Base-by-base conservation (phyloP, 2,329 filamentous ascomycete species). In the Lecanicillium sp. region DNA sequence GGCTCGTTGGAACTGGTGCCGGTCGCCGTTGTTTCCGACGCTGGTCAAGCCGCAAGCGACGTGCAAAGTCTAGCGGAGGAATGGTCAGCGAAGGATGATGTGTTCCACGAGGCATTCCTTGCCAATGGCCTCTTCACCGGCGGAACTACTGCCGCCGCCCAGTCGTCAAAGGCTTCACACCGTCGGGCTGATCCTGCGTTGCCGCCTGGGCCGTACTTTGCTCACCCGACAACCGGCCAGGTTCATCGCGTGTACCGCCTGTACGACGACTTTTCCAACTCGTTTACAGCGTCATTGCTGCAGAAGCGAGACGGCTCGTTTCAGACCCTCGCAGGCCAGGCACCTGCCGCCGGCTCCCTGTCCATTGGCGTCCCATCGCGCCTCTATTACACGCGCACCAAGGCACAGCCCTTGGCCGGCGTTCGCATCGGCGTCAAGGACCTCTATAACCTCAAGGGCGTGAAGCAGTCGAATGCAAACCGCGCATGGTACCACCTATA, bases 341-440 rank as follows among this genome's bases (percentile, higher is more conserved):
- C 53, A 7, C 44, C 49, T 4, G 46, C 48, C 12, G 49, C 52
- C 3, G 46, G 47, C 2, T 48, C 53, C 1, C 37, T 56, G 27
- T 57, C 59, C 17, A 49, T 71, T 22, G 66, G 41, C 49, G 78
- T 82, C 0, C 77, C 77, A 4, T 81, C 76, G 6, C 65, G 78
- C 9, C 59, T 81, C 0, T 80, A 80, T 57, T 77, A 64, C 55
- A 69, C 64, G 3, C 68, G 64, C 33, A 74, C 70, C 1, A 49
- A 55, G 0, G 60, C 66, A n/a, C 69, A 74, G 49, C 77, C 77
- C 1, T 61, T 83, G 0, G 71, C 74, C 5, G 78, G 79, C 14
- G 68, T 79, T 4, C 67, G 79, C 14, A 53, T 82, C 1, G 77
- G 69, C 1, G 20, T 42, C 25, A 80, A 81, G 48, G 77, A 80